Evolutionary conservation across 306 rosid species (phyloP), one percentile per base, ranked within the genome.

Genomic region (Aeschynomene evenia): DNA sequence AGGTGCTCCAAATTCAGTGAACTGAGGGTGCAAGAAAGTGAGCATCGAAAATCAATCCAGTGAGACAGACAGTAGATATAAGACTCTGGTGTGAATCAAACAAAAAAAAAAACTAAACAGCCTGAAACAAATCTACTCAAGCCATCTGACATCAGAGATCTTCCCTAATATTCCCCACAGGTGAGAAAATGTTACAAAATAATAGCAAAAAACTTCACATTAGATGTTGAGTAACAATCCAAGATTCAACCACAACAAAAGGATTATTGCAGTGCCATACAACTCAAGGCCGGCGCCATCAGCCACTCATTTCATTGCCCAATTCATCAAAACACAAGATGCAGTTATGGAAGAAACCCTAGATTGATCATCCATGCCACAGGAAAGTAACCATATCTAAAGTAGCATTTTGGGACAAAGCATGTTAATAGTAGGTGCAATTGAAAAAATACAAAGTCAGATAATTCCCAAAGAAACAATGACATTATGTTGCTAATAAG

Each of bases 1-100:
- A 72, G 72, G 84, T 4, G 85, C 74, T 79, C 95, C 99, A 80
- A 74, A 80, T 62, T 89, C 96, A 53, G 84, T 40, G 53, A 91
- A 87, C 99, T 95, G 90, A 43, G 66, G 81, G 36, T 33, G 40
- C 61, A 65, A 72, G 66, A 70, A 45, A 73, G 28, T 39, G 31
- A 16, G 31, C 48, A 55, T 72, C 58, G 58, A 60, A 7, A 46
- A 43, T 24, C 37, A 75, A 80, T 45, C 56, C 73, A 68, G 58
- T 43, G 50, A 61, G 33, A 72, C 9, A 6, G 36, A 63, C 60
- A 74, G 50, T 51, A 46, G 20, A 53, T 65, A 28, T 33, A 26
- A 51, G 6, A 61, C 26, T 31, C 19, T 19, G 48, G 28, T 42
- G 51, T 24, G 55, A 66, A 16, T 14, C 63, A 7, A 59, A 9